phyloP scores from a whole-genome alignment of 192 early-diverging fungal species.

The Podila horticola region DNA sequence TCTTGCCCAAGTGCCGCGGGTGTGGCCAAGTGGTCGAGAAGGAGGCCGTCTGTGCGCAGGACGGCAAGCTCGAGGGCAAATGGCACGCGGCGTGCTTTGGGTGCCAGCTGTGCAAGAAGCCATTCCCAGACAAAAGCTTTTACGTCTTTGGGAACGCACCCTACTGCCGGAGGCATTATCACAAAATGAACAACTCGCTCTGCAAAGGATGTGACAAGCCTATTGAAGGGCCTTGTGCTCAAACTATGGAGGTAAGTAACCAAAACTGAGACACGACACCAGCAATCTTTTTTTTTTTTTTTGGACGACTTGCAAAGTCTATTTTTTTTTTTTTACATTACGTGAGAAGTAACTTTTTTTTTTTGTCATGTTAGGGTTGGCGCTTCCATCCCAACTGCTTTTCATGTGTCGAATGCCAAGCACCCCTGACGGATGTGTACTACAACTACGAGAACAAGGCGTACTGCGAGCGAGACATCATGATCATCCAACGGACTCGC shows the following conservation, averaged over 20 bases:
- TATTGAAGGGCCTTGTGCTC: conserved; percentile 94
- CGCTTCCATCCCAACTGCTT: conserved; percentile 92
- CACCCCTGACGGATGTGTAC: conserved; percentile 73
- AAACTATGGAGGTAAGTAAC: conserved; percentile 72
- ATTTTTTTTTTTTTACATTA: background rate
- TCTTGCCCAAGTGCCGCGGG: conserved; percentile 73
- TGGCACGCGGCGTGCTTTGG: conserved; percentile 81
- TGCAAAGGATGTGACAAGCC: conserved; percentile 81
- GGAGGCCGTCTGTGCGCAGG: conserved; percentile 78
- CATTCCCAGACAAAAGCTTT: conserved; percentile 85
- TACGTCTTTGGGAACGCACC: conserved; percentile 88
- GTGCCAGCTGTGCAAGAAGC: conserved; percentile 72
- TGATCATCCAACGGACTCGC: conserved; percentile 64
- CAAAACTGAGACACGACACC: background rate
- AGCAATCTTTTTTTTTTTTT: background rate
- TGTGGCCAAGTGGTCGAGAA: conserved; percentile 72
- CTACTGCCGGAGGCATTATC: conserved; percentile 88
- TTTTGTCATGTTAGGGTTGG: conserved; percentile 52
- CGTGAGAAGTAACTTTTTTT: background rate
- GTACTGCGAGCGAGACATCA: conserved; percentile 81
- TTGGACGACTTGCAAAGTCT: background rate
- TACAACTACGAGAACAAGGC: conserved; percentile 73
- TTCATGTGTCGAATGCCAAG: conserved; percentile 72
- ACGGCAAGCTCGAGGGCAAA: conserved; percentile 72
- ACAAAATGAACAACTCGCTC: conserved; percentile 85